A percentile compares a stretch with the other conserved stretches of the same genome.
phyloP scores from a whole-genome alignment of 192 early-diverging fungal genomes.

The Backusella parvicylindrica region DNA sequence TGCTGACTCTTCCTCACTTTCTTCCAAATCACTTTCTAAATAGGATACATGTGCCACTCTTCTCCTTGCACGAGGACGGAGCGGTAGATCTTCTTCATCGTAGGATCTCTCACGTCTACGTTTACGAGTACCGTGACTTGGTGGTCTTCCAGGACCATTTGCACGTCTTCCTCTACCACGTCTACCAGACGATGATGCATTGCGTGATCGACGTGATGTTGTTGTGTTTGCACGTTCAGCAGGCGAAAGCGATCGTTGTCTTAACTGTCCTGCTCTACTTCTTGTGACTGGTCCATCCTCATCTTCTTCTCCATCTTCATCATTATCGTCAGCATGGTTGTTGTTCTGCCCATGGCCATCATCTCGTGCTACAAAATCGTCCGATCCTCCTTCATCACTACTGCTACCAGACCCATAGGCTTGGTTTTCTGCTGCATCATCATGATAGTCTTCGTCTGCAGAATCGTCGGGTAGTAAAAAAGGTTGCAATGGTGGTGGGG shows the following conservation, averaged over 20 bases:
- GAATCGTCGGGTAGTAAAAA: constrained; percentile 33
- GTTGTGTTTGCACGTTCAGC: neutral
- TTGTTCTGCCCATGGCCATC: constrained; percentile 23
- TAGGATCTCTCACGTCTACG: constrained; percentile 7
- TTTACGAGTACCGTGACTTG: constrained; percentile 32
- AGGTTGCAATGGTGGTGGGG: neutral
- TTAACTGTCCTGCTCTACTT: constrained; percentile 35
- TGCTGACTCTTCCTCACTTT: neutral
- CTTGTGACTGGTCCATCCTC: constrained; percentile 33
- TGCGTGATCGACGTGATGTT: constrained; percentile 7
- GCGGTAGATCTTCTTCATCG: constrained; percentile 23
- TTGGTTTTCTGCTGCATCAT: constrained; percentile 25
- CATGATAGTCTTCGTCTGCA: constrained; percentile 39
- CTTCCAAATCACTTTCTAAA: constrained; percentile 20
- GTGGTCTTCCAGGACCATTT: constrained; percentile 21
- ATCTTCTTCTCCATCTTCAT: constrained; percentile 23
- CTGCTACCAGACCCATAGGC: constrained; percentile 29
- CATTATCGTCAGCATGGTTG: constrained; percentile 7
- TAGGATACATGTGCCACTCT: constrained; percentile 1
- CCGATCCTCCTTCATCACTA: constrained; percentile 43
- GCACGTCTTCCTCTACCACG: constrained; percentile 21
- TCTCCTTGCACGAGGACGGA: constrained; percentile 14
- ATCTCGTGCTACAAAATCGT: constrained; percentile 16
- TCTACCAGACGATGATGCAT: constrained; percentile 31
- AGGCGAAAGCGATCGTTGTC: constrained; percentile 8